Evolutionary conservation across 106 monocot genomes (phyloP), one percentile per base, ranked within the genome.

Genomic region (Dendrobium huoshanense): DNA sequence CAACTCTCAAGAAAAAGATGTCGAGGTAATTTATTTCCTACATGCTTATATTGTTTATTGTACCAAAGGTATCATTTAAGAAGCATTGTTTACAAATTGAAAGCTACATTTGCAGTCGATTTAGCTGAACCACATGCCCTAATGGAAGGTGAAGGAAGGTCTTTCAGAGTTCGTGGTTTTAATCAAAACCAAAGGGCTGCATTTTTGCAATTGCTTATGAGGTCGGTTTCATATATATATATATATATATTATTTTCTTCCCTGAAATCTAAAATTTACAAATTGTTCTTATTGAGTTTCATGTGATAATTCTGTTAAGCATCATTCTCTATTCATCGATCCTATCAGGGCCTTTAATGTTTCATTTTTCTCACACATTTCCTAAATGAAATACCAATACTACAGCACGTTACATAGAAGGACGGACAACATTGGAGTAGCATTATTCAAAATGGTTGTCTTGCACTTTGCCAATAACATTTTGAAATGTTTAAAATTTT

Each of bases 121-220:
- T 80, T 78, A 78, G 43, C 75, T 67, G 99, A 99, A 77, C 82
- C 89, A 40, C 80, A 78, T 82, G 91, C 99, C 58, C 82, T 99
- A 79, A 95, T 99, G 95, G 93, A 99, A 83, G 99, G 99, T 8
- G 95, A 93, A 73, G 99, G 99, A 49, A 91, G 81, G 79, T 88
- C 89, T 51, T 91, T 99, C 47, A 91, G 86, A 85, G 88, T 99
- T 82, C 87, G 91, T 77, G 99, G 99, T 17, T 99, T 99, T 81
- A 99, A 99, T 86, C 95, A 93, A 61, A 81, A 84, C 61, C 99
- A 99, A 82, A 87, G 99, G 82, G 85, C 89, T 79, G 75, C 79
- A 41, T 99, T 99, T 83, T 77, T 91, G 51, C 92, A 99, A 78
- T 87, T 88, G 81, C 27, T 99, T 18, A 99, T 93, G 93, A 95